Base-by-base conservation (phyloP, 148 eudicot genomes). In the Agrostemma githago region DNA sequence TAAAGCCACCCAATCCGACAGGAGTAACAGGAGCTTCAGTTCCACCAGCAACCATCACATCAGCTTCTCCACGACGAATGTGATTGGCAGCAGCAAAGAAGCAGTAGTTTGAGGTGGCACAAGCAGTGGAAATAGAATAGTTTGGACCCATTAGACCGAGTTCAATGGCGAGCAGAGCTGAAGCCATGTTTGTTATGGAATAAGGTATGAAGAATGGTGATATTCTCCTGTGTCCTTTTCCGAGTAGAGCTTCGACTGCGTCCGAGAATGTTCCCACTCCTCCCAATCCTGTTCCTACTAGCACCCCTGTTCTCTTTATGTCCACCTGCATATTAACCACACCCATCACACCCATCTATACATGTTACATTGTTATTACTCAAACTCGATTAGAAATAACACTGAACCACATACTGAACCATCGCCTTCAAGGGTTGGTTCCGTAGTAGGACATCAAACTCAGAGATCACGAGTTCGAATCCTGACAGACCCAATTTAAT, bases 261-360 rank as follows among this genome's bases (percentile, higher is more conserved):
- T 91, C 97, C 19, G 95, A 89, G 42, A 88, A 89, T 17, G 89
- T 91, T 8, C 85, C 83, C 14, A 91, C 87, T 74, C 98, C 98
- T 20, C 98, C 97, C 95, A 93, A 89, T 58, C 97, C 98, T n/a
- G 97, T 88, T 82, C 98, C 98, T 38, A 93, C 97, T 53, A 93
- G 90, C 53, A 93, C 92, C 62, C 98, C 98, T 66, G 91, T 89
- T 80, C 90, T 79, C 70, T 83, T 76, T 83, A 91, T 93, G 79
- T 93, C 97, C 75, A 93, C 83, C 97, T 93, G 87, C 53, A 85
- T 26, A 26, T 26, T 26, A 26, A 26, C 1, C 34, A 26, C 34
- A 26, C 34, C 34, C 34, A 26, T 26, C 34, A 26, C 34, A 26
- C 34, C 34, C 34, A 26, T 26, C 34, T 26, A 26, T 26, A 26